Evolutionary conservation across 208 protist genomes (phyloP).

Genomic region (Crithidia bombi): DNA sequence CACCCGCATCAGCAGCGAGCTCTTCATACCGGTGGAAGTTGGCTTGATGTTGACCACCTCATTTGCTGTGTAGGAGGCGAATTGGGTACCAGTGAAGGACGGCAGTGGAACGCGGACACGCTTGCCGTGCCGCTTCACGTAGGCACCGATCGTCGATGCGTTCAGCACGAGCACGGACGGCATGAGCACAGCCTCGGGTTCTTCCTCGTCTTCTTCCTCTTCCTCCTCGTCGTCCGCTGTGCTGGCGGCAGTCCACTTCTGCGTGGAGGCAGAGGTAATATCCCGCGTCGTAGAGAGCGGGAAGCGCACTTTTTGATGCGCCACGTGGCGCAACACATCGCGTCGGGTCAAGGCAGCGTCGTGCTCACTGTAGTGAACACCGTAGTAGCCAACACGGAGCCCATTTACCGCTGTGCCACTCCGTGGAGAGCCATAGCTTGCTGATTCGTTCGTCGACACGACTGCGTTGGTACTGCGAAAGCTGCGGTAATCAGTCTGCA

Average conservation of each 20-base stretch:
- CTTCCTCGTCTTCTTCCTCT: constrained; percentile 1
- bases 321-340: not conserved
- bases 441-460: not conserved
- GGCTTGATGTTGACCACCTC: constrained; percentile 38
- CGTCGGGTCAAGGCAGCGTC: constrained; percentile 6
- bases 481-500: not conserved
- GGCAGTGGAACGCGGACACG: constrained; percentile 18
- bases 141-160: constrained; percentile 8
- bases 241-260: not conserved
- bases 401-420: not conserved
- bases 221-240: not conserved
- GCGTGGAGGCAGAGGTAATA: not conserved
- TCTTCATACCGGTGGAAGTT: constrained; percentile 32
- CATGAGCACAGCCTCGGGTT: constrained; percentile 19
- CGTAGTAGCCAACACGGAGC: constrained; percentile 25
- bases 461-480: not conserved
- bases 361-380: constrained; percentile 23
- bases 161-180: constrained; percentile 34
- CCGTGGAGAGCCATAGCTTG: not conserved
- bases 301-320: not conserved
- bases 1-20: constrained; percentile 26
- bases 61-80: constrained; percentile 7
- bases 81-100: not conserved
- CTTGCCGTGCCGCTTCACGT: constrained; percentile 22
- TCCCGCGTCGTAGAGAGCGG: not conserved